These are phyloP conservation scores for Ochromonadaceae sp. DNA, from an alignment of 352 stramenopile species.

Conservation along the genomic window DNA sequence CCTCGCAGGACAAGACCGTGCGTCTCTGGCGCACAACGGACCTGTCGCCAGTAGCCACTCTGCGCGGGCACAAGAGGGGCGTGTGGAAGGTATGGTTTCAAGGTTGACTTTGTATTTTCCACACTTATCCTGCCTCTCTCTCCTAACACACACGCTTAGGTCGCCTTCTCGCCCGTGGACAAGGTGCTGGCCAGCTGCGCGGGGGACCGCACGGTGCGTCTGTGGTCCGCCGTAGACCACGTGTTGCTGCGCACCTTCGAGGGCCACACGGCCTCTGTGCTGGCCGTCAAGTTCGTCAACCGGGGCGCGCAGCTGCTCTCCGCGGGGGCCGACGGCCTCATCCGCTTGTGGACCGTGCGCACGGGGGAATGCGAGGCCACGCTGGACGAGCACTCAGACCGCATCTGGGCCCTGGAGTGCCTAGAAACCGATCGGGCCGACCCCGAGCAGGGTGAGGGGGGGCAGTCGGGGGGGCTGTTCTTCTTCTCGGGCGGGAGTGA, in stretches of 20 bases:
- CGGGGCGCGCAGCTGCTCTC: constrained; percentile 81
- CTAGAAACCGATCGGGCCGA: constrained; percentile 5
- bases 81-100: constrained; percentile 84
- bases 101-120: no score
- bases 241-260: constrained; percentile 88
- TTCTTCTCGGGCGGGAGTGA: constrained; percentile 83
- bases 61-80: constrained; percentile 89
- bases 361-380: constrained; percentile 92
- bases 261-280: constrained; percentile 60
- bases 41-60: constrained; percentile 65
- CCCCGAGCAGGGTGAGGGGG: background rate
- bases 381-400: constrained; percentile 87
- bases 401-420: constrained; percentile 87
- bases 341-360: constrained; percentile 96
- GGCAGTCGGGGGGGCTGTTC: constrained; percentile 29
- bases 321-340: constrained; percentile 79
- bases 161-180: constrained; percentile 84
- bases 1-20: constrained; percentile 92
- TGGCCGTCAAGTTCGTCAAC: constrained; percentile 68
- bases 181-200: constrained; percentile 80
- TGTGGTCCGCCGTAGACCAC: constrained; percentile 89
- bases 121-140: no score
- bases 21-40: constrained; percentile 83
- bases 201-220: constrained; percentile 87
- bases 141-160: no score